Conservation (phyloP, 768 basidiomycete genomes). For the Boletellus ananiceps region DNA sequence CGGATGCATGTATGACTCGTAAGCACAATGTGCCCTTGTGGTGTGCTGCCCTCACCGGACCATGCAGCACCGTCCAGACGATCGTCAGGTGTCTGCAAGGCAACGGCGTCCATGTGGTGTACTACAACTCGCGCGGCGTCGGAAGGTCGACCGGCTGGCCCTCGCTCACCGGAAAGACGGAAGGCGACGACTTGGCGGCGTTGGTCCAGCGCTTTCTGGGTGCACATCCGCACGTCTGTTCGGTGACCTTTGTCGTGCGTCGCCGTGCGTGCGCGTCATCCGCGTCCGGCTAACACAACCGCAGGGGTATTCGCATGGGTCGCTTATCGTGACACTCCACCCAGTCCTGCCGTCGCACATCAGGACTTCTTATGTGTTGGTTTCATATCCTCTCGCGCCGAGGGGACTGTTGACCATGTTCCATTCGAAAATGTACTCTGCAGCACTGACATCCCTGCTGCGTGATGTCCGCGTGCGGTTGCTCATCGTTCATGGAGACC, state of each 20-base stretch:
- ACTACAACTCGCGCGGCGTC: constrained; percentile 76
- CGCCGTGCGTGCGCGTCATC: background rate
- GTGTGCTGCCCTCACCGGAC: background rate
- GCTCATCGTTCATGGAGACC: constrained; percentile 62
- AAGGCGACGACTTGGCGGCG: constrained; percentile 65
- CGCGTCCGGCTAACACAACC: background rate
- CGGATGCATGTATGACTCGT: constrained; percentile 75
- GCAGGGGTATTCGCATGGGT: constrained; percentile 81
- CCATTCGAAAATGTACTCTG: constrained; percentile 49
- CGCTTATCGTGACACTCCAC: constrained; percentile 64
- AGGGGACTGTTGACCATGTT: constrained; percentile 69
- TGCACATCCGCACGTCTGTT: constrained; percentile 38
- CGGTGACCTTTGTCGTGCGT: constrained; percentile 60
- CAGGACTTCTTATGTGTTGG: constrained; percentile 58
- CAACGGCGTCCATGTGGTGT: constrained; percentile 53
- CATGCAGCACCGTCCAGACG: constrained; percentile 36
- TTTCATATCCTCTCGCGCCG: constrained; percentile 75
- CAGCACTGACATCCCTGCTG: constrained; percentile 48
- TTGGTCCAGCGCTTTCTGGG: constrained; percentile 53
- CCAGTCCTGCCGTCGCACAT: constrained; percentile 48
- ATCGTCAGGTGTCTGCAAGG: constrained; percentile 41
- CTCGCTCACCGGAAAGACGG: constrained; percentile 66
- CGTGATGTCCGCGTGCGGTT: constrained; percentile 44
- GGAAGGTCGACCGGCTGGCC: constrained; percentile 69
- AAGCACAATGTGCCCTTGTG: constrained; percentile 26